phyloP scores from a whole-genome alignment of 2,329 filamentous ascomycete genomes.

The Colletotrichum limetticola region DNA sequence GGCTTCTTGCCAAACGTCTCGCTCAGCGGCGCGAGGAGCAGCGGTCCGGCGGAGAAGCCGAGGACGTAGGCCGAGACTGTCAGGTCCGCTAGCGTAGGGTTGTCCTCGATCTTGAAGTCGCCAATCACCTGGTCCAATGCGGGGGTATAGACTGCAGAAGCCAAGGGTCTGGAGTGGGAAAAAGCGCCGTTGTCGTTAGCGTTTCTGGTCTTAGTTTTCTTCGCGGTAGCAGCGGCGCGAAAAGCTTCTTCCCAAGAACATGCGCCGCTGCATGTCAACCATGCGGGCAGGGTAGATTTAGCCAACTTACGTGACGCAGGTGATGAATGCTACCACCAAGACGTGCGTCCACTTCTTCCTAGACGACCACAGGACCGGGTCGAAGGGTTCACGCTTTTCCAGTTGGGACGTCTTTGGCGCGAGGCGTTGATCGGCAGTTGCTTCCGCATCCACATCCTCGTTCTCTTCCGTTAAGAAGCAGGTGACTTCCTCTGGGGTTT shows the following conservation, averaged over 20 bases:
- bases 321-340: conserved; percentile 16
- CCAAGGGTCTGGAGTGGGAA: conserved; percentile 4
- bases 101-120: conserved; percentile 10
- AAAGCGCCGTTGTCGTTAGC: conserved; percentile 2
- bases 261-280: background rate
- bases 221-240: background rate
- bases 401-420: conserved; percentile 4
- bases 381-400: conserved; percentile 1
- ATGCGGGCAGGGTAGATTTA: background rate
- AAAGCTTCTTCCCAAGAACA: background rate
- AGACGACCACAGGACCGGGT: conserved; percentile 13
- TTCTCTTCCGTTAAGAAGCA: conserved; percentile 1
- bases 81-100: conserved; percentile 8
- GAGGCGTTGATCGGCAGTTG: background rate
- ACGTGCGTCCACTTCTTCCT: conserved; percentile 25
- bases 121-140: conserved; percentile 11
- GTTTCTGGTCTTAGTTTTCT: background rate
- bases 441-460: background rate
- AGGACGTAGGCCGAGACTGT: conserved; percentile 24
- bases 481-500: background rate
- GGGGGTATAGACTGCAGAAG: conserved; percentile 28
- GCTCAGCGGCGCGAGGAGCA: conserved; percentile 11
- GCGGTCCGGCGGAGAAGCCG: conserved; percentile 20
- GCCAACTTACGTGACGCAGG: conserved; percentile 23
- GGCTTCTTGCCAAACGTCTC: conserved; percentile 10